Conservation (phyloP, 345 rosid genomes). For the Lumnitzera littorea region DNA sequence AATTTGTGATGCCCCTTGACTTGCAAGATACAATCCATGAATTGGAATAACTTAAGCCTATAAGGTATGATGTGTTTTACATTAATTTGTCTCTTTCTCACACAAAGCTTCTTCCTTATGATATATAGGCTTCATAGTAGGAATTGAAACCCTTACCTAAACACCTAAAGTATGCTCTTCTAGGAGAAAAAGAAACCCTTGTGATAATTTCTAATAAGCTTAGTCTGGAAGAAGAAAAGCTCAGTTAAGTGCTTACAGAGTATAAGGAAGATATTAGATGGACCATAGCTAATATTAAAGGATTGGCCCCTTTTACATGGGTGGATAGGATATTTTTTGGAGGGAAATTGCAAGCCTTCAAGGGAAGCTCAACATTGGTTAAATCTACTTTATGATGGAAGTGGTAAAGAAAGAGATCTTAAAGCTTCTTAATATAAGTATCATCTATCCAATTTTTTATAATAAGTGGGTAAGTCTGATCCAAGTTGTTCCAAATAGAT, state of each 20-base stretch:
- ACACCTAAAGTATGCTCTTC: background rate
- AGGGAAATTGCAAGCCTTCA: background rate
- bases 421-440: background rate
- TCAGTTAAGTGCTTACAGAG: background rate
- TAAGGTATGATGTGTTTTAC: too few species aligned
- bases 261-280: background rate
- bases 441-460: background rate
- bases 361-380: background rate
- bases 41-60: too few species aligned
- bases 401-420: background rate
- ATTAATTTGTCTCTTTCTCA: too few species aligned
- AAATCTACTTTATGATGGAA: background rate
- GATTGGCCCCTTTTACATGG: background rate
- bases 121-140: background rate
- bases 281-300: background rate
- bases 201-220: background rate
- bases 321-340: background rate
- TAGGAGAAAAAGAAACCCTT: background rate
- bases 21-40: too few species aligned
- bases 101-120: too few species aligned
- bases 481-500: too few species aligned
- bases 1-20: too few species aligned
- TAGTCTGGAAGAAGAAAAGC: background rate
- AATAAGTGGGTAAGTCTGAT: background rate
- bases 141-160: background rate